Conservation (phyloP, 2,329 filamentous ascomycete genomes). For the Ascochyta viciae-villosae region DNA sequence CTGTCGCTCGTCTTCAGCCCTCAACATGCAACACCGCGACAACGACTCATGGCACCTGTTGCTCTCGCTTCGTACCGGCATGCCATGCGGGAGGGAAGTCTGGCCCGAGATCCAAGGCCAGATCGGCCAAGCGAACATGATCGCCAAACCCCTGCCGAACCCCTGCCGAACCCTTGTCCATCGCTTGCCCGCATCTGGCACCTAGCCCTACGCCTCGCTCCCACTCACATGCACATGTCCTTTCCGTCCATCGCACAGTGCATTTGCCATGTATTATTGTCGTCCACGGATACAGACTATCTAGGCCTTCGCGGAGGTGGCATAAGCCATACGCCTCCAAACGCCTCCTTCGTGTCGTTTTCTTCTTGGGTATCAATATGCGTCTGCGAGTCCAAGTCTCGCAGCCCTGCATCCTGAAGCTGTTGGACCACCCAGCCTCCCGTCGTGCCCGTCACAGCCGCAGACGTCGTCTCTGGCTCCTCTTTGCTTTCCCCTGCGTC, state of each 20-base stretch:
- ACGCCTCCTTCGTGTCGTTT: neutral
- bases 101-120: too few species aligned
- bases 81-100: neutral
- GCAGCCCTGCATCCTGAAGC: conserved; percentile 4
- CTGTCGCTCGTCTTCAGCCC: too few species aligned
- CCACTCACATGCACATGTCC: neutral
- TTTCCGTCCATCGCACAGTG: too few species aligned
- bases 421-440: conserved; percentile 5
- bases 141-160: neutral
- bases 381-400: neutral
- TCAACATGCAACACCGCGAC: too few species aligned
- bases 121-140: neutral
- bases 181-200: neutral
- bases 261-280: neutral
- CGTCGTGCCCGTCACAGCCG: neutral
- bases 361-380: conserved; percentile 9
- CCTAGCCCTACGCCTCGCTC: neutral
- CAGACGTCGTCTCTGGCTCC: neutral
- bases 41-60: too few species aligned
- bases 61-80: neutral
- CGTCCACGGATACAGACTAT: too few species aligned
- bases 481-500: neutral
- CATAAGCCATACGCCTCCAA: neutral
- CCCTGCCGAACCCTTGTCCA: too few species aligned
- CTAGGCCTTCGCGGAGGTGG: too few species aligned